phyloP scores from a whole-genome alignment of 2,329 filamentous ascomycete species.

The Ophioceras dolichostomum region DNA sequence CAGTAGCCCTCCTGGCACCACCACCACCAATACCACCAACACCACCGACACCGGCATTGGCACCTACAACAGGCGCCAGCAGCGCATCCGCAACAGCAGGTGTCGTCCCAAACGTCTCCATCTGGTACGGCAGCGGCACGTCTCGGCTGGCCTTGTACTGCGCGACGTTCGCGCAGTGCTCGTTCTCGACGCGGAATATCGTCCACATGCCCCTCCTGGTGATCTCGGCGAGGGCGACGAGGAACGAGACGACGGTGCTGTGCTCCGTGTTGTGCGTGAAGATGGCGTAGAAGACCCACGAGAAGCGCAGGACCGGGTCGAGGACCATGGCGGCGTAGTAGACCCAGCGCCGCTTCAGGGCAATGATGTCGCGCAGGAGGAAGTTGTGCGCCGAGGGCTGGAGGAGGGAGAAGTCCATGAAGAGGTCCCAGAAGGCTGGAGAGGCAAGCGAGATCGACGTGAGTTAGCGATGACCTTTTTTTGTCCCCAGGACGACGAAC shows the following conservation, averaged over 20 bases:
- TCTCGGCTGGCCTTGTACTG: slow-evolving; percentile 85
- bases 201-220: slow-evolving; percentile 83
- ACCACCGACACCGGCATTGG: no score
- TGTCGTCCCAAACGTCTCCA: slow-evolving; percentile 24
- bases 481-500: no score
- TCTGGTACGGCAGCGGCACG: slow-evolving; percentile 70
- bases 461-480: no score
- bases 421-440: slow-evolving; percentile 75
- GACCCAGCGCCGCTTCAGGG: slow-evolving; percentile 64
- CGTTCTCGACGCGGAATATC: slow-evolving; percentile 90
- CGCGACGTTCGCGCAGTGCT: slow-evolving; percentile 86
- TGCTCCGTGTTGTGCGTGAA: slow-evolving; percentile 72
- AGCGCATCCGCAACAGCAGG: background rate
- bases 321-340: slow-evolving; percentile 80
- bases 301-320: slow-evolving; percentile 79
- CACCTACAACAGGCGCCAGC: background rate
- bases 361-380: slow-evolving; percentile 65
- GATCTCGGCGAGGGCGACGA: slow-evolving; percentile 67
- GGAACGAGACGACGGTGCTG: slow-evolving; percentile 68
- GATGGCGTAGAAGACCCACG: slow-evolving; percentile 89
- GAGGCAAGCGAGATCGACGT: no score
- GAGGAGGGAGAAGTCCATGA: slow-evolving; percentile 93
- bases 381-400: slow-evolving; percentile 59
- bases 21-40: no score
- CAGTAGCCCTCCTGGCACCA: no score